A percentile compares a stretch with the other conserved stretches of the same genome.
phyloP scores from a whole-genome alignment of 1,284 basidiomycete species.

The Rhodotorula sp. region DNA sequence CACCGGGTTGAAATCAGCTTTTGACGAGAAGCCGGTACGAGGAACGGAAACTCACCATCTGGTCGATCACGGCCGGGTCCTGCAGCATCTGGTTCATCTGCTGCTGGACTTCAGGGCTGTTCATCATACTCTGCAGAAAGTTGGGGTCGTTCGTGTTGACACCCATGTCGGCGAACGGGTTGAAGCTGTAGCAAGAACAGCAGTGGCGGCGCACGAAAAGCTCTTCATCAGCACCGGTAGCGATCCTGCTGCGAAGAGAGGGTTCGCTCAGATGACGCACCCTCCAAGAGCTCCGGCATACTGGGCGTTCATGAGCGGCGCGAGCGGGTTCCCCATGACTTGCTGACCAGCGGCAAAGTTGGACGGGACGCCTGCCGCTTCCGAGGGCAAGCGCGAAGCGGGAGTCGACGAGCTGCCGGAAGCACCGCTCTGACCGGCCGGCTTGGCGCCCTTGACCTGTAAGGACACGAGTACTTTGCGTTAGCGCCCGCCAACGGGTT shows the following conservation, averaged over 20 bases:
- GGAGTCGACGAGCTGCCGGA: slow-evolving; percentile 1
- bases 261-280: background rate
- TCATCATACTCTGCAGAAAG: slow-evolving; percentile 79
- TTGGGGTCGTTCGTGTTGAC: slow-evolving; percentile 63
- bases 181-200: slow-evolving; percentile 59
- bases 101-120: slow-evolving; percentile 72
- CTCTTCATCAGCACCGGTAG: background rate
- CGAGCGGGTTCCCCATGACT: slow-evolving; percentile 47
- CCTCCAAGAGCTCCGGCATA: slow-evolving; percentile 40
- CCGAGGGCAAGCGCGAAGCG: slow-evolving; percentile 49
- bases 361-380: slow-evolving; percentile 71
- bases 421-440: slow-evolving; percentile 7
- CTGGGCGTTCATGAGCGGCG: slow-evolving; percentile 48
- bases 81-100: slow-evolving; percentile 73
- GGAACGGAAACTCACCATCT: slow-evolving; percentile 46
- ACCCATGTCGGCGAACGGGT: slow-evolving; percentile 82
- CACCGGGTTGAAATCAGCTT: background rate
- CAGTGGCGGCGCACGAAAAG: background rate
- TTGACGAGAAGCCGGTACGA: background rate
- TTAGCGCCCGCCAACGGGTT: no score
- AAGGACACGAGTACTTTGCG: background rate
- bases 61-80: slow-evolving; percentile 77
- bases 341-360: slow-evolving; percentile 49
- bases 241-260: background rate
- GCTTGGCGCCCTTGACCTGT: slow-evolving; percentile 38